Evolutionary conservation across 2,329 filamentous ascomycete species (phyloP).

Genomic region (Aureobasidium sp.): DNA sequence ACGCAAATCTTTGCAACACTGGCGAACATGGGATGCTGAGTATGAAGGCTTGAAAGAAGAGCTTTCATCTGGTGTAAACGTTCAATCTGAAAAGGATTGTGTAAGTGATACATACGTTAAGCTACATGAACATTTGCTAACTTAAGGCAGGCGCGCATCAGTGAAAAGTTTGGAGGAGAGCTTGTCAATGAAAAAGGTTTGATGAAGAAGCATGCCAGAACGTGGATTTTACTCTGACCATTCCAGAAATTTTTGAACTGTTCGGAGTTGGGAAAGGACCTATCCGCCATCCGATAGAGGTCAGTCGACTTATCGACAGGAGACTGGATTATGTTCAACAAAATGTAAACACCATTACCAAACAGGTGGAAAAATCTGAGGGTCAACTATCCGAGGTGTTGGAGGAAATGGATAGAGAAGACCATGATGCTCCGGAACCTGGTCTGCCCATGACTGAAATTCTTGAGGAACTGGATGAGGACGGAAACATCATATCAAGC

Average conservation of each 20-base stretch:
- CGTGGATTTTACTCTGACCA: background rate
- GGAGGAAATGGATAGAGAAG: constrained; percentile 26
- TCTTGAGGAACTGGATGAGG: constrained; percentile 82
- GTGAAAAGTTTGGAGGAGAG: constrained; percentile 54
- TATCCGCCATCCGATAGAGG: constrained; percentile 52
- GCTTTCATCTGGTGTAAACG: constrained; percentile 50
- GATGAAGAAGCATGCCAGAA: background rate
- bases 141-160: constrained; percentile 35
- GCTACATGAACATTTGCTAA: constrained; percentile 6
- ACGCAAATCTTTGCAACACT: constrained; percentile 70
- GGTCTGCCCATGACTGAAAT: constrained; percentile 82
- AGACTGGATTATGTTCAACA: constrained; percentile 78
- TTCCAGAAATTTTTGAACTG: constrained; percentile 47
- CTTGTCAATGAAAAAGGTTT: constrained; percentile 51
- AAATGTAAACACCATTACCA: constrained; percentile 69
- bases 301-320: constrained; percentile 61
- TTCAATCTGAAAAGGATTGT: constrained; percentile 44
- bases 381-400: constrained; percentile 60
- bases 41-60: constrained; percentile 87
- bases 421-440: constrained; percentile 49
- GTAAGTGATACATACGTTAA: background rate
- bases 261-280: constrained; percentile 40
- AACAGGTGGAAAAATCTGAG: constrained; percentile 62
- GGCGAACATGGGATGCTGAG: constrained; percentile 85
- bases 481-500: constrained; percentile 66